These are phyloP conservation scores for Vigna unguiculata DNA, from an alignment of 306 rosid species.

Conservation along the genomic window DNA sequence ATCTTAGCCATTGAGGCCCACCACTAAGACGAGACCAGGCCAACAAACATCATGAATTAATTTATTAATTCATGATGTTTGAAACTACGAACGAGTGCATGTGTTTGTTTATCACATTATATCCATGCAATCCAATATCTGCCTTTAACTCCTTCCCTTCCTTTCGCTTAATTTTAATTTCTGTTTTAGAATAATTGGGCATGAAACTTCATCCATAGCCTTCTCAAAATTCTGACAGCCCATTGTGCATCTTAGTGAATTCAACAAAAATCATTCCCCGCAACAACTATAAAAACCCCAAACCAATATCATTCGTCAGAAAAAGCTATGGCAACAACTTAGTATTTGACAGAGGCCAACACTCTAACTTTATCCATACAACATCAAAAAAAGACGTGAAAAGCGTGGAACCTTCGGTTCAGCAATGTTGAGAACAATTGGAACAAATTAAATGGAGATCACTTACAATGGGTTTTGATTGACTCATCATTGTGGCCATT, in stretches of 20 bases:
- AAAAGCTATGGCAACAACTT: neutral
- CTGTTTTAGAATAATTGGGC: neutral
- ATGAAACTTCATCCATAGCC: neutral
- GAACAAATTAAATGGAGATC: neutral
- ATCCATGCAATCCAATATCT: neutral
- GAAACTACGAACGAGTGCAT: too few relatives aligned
- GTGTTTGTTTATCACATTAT: too few relatives aligned
- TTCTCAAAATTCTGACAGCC: neutral
- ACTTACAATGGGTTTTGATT: neutral
- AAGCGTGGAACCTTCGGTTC: neutral
- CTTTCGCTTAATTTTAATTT: neutral
- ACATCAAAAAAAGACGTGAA: neutral
- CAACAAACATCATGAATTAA: neutral
- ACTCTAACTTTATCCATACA: neutral
- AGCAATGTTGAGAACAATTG: neutral
- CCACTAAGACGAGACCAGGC: neutral
- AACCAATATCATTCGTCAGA: neutral
- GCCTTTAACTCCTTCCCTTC: neutral
- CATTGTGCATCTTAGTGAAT: neutral
- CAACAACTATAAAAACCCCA: too few relatives aligned
- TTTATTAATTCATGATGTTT: too few relatives aligned
- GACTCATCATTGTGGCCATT: constrained; percentile 3
- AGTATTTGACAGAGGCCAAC: neutral
- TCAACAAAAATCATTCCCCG: neutral
- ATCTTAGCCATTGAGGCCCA: neutral